Percentiles rank a stretch among this genome's conserved stretches.
Evolutionary conservation across 768 basidiomycete species (phyloP).

Genomic region (Saitozyma sp.): DNA sequence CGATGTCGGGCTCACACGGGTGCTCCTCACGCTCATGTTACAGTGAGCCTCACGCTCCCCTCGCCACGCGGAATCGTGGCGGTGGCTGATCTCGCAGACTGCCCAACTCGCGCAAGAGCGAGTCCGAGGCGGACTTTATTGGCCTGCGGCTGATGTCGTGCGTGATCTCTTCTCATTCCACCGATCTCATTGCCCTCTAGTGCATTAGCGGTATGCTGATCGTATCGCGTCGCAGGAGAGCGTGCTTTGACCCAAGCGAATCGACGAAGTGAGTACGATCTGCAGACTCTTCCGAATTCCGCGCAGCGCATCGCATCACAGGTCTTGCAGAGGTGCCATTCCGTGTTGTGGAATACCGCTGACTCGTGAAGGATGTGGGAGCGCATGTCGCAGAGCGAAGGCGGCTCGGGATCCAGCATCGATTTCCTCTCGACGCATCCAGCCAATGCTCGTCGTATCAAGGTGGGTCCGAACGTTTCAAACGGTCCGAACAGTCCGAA

Average conservation of each 20-base stretch:
- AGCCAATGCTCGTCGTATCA: conserved; percentile 66
- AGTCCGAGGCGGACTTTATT: conserved; percentile 85
- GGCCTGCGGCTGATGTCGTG: conserved; percentile 74
- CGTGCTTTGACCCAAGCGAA: conserved; percentile 81
- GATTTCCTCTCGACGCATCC: conserved; percentile 84
- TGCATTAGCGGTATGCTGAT: background rate
- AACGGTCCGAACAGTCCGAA: background rate
- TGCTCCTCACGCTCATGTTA: conserved; percentile 60
- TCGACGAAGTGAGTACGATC: conserved; percentile 62
- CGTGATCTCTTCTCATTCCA: background rate
- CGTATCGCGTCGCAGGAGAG: conserved; percentile 53
- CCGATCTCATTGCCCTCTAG: conserved; percentile 5
- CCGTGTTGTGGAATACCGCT: conserved; percentile 1
- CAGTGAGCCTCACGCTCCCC: conserved; percentile 44
- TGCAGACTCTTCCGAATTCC: background rate
- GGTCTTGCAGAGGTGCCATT: no score
- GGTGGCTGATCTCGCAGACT: conserved; percentile 54
- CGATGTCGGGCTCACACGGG: conserved; percentile 59
- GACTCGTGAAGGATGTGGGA: conserved; percentile 65
- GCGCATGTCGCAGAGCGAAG: conserved; percentile 65
- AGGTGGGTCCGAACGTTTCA: conserved; percentile 57
- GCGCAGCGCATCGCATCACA: no score
- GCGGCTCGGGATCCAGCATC: conserved; percentile 42
- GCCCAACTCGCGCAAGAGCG: conserved; percentile 79
- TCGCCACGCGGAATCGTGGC: conserved; percentile 4